Conservation (phyloP, 169 alveolate genomes). For the Plasmodium gaboni region DNA sequence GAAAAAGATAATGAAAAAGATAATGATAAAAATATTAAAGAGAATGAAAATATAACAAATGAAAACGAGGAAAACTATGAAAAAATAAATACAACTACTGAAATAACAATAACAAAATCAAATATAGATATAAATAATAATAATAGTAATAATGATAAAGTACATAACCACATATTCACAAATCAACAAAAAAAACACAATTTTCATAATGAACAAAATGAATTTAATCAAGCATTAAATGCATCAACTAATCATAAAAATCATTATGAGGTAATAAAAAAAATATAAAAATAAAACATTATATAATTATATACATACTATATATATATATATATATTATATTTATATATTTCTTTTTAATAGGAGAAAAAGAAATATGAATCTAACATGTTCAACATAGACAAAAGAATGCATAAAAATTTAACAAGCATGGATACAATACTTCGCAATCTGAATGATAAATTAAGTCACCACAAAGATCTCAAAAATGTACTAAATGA, state of each 20-base stretch:
- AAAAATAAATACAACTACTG: not conserved
- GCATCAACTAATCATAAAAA: not conserved
- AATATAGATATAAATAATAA: not conserved
- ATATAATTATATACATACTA: not conserved
- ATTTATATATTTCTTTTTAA: not conserved
- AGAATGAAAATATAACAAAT: not conserved
- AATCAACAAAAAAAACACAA: not conserved
- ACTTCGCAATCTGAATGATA: constrained; percentile 25
- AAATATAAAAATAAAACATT: not conserved
- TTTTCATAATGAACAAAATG: not conserved
- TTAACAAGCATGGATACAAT: constrained; percentile 23
- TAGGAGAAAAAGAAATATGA: constrained; percentile 1
- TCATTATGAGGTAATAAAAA: not conserved
- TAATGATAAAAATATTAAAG: not conserved
- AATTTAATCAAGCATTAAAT: not conserved
- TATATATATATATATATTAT: too few species aligned
- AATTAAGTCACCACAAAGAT: constrained; percentile 45
- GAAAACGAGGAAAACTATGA: not conserved
- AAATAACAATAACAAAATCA: constrained; percentile 2
- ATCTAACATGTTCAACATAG: constrained; percentile 49
- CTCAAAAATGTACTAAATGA: constrained; percentile 32
- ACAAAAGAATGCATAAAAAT: constrained; percentile 53
- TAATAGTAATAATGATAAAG: not conserved
- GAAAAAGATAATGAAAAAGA: not conserved
- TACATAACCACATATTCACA: not conserved